phyloP scores from a whole-genome alignment of 345 rosid genomes.

The Excoecaria cochinchinensis region DNA sequence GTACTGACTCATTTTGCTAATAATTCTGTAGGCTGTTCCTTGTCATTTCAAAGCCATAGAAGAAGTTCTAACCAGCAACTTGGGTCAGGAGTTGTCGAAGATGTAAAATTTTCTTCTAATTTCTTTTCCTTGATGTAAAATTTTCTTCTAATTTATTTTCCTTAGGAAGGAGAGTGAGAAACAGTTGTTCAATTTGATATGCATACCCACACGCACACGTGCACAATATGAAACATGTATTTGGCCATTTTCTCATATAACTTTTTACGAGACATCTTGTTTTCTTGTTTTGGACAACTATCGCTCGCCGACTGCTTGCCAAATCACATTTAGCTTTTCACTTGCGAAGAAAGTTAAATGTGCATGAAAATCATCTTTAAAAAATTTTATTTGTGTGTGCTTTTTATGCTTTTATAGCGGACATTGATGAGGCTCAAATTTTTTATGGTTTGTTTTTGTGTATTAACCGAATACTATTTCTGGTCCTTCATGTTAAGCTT shows the following conservation, averaged over 20 bases:
- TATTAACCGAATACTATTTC: background rate
- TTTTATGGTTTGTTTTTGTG: background rate
- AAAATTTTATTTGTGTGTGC: background rate
- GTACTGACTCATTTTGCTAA: slow-evolving; percentile 13
- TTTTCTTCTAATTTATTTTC: background rate
- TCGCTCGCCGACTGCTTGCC: background rate
- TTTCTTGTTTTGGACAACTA: background rate
- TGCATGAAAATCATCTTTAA: background rate
- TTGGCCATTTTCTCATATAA: background rate
- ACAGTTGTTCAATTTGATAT: background rate
- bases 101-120: slow-evolving; percentile 41
- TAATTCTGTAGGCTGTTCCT: slow-evolving; percentile 62
- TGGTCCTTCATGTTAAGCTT: background rate
- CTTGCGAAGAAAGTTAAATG: background rate
- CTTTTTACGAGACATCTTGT: background rate
- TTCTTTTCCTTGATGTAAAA: slow-evolving; percentile 39
- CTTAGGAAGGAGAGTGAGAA: background rate
- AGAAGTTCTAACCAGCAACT: slow-evolving; percentile 49
- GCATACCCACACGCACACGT: background rate
- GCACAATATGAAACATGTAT: background rate
- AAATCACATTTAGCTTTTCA: background rate
- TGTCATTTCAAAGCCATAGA: slow-evolving; percentile 62
- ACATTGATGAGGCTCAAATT: background rate
- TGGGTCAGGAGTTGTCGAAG: slow-evolving; percentile 56
- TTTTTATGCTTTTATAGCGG: background rate